Conservation (phyloP, 257 asterid genomes). For the Marsdenia floribunda region DNA sequence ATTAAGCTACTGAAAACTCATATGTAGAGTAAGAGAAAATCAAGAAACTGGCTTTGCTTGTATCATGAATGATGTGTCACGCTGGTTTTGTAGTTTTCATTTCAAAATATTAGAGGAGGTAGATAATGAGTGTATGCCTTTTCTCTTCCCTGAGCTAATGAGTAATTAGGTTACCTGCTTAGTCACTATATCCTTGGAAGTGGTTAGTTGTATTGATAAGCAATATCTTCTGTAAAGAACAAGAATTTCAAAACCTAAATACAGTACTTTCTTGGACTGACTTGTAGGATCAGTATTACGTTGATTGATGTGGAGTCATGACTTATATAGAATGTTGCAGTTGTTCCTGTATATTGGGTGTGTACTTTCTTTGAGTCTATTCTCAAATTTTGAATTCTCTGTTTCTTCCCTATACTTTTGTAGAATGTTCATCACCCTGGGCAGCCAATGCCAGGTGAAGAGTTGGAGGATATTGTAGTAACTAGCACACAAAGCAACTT, state of each 20-base stretch:
- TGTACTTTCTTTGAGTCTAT: not conserved
- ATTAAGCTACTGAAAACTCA: not conserved
- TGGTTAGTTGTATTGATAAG: not conserved
- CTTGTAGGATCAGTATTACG: not conserved
- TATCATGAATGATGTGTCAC: not conserved
- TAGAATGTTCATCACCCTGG: slow-evolving; percentile 97
- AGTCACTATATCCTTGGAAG: not conserved
- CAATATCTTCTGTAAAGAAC: not conserved
- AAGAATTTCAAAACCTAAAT: not conserved
- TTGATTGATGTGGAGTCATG: not conserved
- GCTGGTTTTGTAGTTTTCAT: not conserved
- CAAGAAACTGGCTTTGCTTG: not conserved
- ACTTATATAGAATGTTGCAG: not conserved
- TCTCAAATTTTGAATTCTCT: not conserved
- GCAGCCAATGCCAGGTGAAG: slow-evolving; percentile 95
- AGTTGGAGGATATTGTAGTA: slow-evolving; percentile 90
- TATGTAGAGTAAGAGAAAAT: not conserved
- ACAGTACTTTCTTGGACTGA: no score
- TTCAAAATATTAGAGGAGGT: not conserved
- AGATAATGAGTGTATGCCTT: not conserved
- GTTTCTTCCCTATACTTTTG: slow-evolving; percentile 19
- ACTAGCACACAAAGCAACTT: slow-evolving; percentile 69
- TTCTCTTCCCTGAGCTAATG: not conserved
- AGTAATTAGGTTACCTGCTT: not conserved
- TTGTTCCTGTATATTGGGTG: not conserved